Percentiles rank a stretch among this genome's conserved stretches.
phyloP scores from a whole-genome alignment of 805 yeast species.

The Myxozyma monticola region DNA sequence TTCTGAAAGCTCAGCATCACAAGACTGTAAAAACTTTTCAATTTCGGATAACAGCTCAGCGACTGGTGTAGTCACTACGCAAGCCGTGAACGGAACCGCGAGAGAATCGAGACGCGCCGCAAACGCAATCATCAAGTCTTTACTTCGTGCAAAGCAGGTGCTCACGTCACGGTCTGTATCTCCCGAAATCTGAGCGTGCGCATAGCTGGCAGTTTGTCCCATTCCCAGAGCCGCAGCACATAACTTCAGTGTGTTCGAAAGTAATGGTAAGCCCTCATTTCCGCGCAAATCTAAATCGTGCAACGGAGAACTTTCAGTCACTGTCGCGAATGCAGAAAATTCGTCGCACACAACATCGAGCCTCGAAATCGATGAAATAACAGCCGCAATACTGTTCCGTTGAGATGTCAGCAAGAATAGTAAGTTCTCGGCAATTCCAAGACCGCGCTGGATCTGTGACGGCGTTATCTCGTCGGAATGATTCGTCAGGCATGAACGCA shows the following conservation, averaged over 20 bases:
- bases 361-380: not conserved
- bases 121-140: not conserved
- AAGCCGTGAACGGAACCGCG: not conserved
- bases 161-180: not conserved
- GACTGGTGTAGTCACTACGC: not conserved
- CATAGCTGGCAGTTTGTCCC: not conserved
- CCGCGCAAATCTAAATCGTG: conserved; percentile 2
- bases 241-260: conserved; percentile 2
- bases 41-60: not conserved
- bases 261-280: not conserved
- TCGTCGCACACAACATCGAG: not conserved
- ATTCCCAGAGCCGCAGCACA: not conserved
- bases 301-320: conserved; percentile 1
- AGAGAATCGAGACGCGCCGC: not conserved
- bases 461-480: conserved; percentile 75
- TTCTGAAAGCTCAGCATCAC: conserved; percentile 3
- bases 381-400: conserved; percentile 18
- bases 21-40: not conserved
- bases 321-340: not conserved
- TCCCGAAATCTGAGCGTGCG: conserved; percentile 6
- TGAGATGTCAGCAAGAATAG: conserved; percentile 53
- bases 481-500: conserved; percentile 62
- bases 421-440: conserved; percentile 74
- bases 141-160: not conserved
- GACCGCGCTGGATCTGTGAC: conserved; percentile 69